Percentiles rank a stretch among this genome's conserved stretches.
phyloP scores from a whole-genome alignment of 2,329 filamentous ascomycete species.

The Neophaeococcomyces mojaviensis region DNA sequence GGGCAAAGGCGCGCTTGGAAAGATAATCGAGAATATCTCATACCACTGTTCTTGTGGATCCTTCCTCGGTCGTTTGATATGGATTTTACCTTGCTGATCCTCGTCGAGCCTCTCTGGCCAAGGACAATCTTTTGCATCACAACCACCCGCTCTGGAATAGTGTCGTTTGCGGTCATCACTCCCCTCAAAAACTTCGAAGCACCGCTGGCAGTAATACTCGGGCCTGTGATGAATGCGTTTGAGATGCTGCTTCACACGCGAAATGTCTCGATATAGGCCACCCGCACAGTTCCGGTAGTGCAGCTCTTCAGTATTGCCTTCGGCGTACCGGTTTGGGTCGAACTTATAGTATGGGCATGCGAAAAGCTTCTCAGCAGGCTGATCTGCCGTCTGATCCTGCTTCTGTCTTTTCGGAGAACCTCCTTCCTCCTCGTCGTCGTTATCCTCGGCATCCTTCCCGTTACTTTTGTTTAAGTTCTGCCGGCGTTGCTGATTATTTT shows the following conservation, averaged over 20 bases:
- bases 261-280: slow-evolving; percentile 21
- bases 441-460: slow-evolving; percentile 16
- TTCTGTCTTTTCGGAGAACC: slow-evolving; percentile 20
- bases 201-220: slow-evolving; percentile 13
- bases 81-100: slow-evolving; percentile 17
- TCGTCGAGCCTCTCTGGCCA: slow-evolving; percentile 22
- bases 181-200: slow-evolving; percentile 14
- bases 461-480: slow-evolving; percentile 2
- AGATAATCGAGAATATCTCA: slow-evolving; percentile 19
- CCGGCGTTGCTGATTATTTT: background rate
- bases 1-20: slow-evolving; percentile 17
- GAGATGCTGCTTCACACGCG: slow-evolving; percentile 22
- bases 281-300: slow-evolving; percentile 20
- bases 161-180: slow-evolving; percentile 16
- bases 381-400: slow-evolving; percentile 10
- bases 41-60: slow-evolving; percentile 20
- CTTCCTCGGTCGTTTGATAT: slow-evolving; percentile 16
- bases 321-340: slow-evolving; percentile 19
- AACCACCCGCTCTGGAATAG: slow-evolving; percentile 6
- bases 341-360: slow-evolving; percentile 22
- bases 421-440: slow-evolving; percentile 9
- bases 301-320: slow-evolving; percentile 18
- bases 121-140: slow-evolving; percentile 15
- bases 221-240: slow-evolving; percentile 19
- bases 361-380: slow-evolving; percentile 14